phyloP scores from a whole-genome alignment of 1,139 yeast species.

The Pichia norvegensis region DNA sequence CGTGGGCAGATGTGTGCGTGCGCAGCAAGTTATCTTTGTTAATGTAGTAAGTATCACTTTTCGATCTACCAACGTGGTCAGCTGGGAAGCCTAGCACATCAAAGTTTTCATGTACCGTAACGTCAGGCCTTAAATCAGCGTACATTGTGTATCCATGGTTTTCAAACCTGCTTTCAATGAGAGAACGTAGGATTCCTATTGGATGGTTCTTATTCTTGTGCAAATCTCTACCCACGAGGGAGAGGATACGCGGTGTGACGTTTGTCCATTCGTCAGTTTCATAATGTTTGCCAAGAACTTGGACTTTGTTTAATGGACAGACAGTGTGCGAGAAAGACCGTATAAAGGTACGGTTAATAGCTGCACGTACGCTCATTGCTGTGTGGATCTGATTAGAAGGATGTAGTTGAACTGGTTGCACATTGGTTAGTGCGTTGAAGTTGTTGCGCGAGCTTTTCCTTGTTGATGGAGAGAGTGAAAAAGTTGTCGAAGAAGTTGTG shows the following conservation, averaged over 20 bases:
- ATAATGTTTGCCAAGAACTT: conserved; percentile 46
- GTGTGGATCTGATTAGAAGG: background rate
- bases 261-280: conserved; percentile 77
- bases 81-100: conserved; percentile 85
- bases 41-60: conserved; percentile 86
- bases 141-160: conserved; percentile 72
- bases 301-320: conserved; percentile 19
- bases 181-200: conserved; percentile 70
- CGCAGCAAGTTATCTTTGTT: conserved; percentile 59
- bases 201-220: conserved; percentile 78
- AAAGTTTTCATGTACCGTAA: conserved; percentile 74
- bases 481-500: background rate
- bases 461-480: background rate
- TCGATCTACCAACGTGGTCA: conserved; percentile 91
- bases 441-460: background rate
- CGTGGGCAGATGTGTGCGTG: conserved; percentile 97
- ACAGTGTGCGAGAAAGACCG: background rate
- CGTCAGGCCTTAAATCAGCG: conserved; percentile 77
- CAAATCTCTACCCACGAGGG: conserved; percentile 61
- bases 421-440: background rate
- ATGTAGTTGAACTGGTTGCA: background rate
- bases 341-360: background rate
- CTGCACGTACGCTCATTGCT: background rate
- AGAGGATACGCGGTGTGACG: conserved; percentile 66
- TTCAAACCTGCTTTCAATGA: conserved; percentile 62